Evolutionary conservation across 495 filamentous ascomycete species (phyloP).

Genomic region (Tetracladium setigerum): DNA sequence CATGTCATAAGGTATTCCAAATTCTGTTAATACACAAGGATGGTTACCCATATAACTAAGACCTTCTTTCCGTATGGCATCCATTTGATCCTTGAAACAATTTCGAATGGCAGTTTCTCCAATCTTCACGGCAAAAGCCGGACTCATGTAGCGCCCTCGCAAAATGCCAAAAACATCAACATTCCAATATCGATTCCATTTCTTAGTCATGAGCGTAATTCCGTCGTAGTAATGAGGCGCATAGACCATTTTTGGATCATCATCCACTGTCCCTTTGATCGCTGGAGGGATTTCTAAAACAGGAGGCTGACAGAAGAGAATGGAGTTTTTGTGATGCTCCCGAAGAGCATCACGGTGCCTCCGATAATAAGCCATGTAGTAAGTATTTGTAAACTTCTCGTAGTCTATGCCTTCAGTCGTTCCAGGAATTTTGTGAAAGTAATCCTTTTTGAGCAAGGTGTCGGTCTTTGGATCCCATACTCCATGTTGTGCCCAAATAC

Average conservation of each 20-base stretch:
- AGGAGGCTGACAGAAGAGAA: conserved; percentile 87
- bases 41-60: conserved; percentile 82
- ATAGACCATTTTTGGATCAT: conserved; percentile 85
- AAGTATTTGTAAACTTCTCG: conserved; percentile 77
- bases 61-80: conserved; percentile 83
- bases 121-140: conserved; percentile 84
- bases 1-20: conserved; percentile 99
- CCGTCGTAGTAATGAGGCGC: conserved; percentile 96
- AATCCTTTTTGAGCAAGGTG: conserved; percentile 72
- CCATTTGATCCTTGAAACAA: conserved; percentile 86
- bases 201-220: conserved; percentile 93
- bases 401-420: conserved; percentile 70
- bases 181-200: conserved; percentile 97
- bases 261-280: conserved; percentile 81
- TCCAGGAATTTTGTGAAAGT: conserved; percentile 70
- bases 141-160: conserved; percentile 77
- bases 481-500: conserved; percentile 94
- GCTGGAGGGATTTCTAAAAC: conserved; percentile 84
- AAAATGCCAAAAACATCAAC: conserved; percentile 91
- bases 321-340: conserved; percentile 64
- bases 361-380: conserved; percentile 81
- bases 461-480: conserved; percentile 85
- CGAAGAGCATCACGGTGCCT: conserved; percentile 67
- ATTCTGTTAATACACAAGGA: conserved; percentile 87
- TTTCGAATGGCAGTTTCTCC: conserved; percentile 95